A percentile compares a stretch with the other conserved stretches of the same genome.
phyloP scores from a whole-genome alignment of 208 protist species.

The Trypanosoma scelopori region DNA sequence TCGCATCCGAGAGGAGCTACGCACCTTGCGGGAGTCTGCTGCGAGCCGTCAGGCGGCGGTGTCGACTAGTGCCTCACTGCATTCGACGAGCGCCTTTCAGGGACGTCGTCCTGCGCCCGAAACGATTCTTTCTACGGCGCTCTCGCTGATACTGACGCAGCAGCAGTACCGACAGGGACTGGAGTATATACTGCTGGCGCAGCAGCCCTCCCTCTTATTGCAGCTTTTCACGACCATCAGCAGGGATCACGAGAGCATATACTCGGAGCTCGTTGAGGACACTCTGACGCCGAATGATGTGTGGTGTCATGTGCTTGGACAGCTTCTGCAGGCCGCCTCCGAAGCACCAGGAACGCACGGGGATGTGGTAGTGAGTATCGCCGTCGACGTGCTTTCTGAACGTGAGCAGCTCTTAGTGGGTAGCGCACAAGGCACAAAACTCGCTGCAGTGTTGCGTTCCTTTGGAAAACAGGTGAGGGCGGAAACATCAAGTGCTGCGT shows the following conservation, averaged over 20 bases:
- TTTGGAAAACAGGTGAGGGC: constrained; percentile 38
- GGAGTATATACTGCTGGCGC: constrained; percentile 45
- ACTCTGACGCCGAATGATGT: constrained; percentile 33
- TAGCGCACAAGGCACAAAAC: constrained; percentile 43
- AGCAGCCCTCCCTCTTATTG: constrained; percentile 47
- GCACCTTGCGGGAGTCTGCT: constrained; percentile 37
- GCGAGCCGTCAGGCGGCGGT: neutral
- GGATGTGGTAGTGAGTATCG: constrained; percentile 44
- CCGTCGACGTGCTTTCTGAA: constrained; percentile 76
- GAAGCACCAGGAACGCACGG: constrained; percentile 34
- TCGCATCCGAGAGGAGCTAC: constrained; percentile 46
- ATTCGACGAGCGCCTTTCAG: constrained; percentile 28
- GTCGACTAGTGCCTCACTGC: neutral
- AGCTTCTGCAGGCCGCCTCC: constrained; percentile 38
- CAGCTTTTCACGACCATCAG: constrained; percentile 42
- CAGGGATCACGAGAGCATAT: constrained; percentile 26
- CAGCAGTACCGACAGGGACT: constrained; percentile 39
- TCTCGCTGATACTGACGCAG: constrained; percentile 44
- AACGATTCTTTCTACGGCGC: constrained; percentile 57
- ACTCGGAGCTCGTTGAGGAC: constrained; percentile 48
- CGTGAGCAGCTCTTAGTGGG: constrained; percentile 44
- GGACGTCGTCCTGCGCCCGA: constrained; percentile 43
- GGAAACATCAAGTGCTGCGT: constrained; percentile 32
- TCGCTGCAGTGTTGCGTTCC: constrained; percentile 48
- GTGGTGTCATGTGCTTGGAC: constrained; percentile 52